Evolutionary conservation across 345 rosid genomes (phyloP).

Genomic region (Aquilaria yunnanensis): DNA sequence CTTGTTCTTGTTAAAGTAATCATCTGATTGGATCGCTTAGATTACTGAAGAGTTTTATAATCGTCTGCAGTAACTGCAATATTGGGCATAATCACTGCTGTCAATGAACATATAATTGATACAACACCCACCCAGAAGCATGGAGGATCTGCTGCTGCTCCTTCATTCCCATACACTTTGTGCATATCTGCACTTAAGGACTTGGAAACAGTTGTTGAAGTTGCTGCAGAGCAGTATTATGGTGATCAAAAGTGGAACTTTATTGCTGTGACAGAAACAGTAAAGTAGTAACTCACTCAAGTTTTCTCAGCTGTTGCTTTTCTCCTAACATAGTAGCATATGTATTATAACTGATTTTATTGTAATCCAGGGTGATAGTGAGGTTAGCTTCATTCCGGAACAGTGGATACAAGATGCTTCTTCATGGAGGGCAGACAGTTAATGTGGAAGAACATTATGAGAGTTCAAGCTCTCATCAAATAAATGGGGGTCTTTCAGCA

Average conservation of each 20-base stretch:
- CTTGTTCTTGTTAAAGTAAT: constrained; percentile 2
- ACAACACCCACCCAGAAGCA: constrained; percentile 41
- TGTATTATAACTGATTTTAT: constrained; percentile 4
- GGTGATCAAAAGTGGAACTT: constrained; percentile 89
- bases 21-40: background rate
- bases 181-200: constrained; percentile 78
- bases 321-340: background rate
- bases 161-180: constrained; percentile 59
- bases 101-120: constrained; percentile 81
- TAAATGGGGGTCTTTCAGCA: constrained; percentile 14
- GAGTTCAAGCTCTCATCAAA: constrained; percentile 28
- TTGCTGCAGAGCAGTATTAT: constrained; percentile 70
- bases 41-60: constrained; percentile 10
- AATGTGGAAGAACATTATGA: constrained; percentile 43
- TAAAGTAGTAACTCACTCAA: constrained; percentile 34
- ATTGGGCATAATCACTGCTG: constrained; percentile 76
- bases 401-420: constrained; percentile 88
- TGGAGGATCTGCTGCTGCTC: constrained; percentile 28
- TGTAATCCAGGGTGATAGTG: constrained; percentile 48
- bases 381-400: constrained; percentile 66
- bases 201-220: constrained; percentile 87
- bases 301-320: constrained; percentile 4
- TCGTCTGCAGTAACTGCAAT: constrained; percentile 71
- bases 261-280: constrained; percentile 75
- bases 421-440: constrained; percentile 82